Evolutionary conservation across 352 stramenopile genomes (phyloP).

Genomic region (Phytophthora ramorum): DNA sequence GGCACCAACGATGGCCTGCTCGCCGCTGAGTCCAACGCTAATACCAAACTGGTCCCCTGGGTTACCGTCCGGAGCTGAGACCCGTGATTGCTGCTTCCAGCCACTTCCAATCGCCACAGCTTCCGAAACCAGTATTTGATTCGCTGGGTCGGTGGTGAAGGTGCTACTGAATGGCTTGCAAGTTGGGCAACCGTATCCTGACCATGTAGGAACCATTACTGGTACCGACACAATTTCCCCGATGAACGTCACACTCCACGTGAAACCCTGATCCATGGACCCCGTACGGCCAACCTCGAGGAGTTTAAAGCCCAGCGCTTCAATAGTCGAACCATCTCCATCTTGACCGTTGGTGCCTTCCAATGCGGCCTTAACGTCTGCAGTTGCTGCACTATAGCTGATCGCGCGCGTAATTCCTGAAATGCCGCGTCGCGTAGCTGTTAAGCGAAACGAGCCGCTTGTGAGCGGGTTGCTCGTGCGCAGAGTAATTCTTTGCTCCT

Average conservation of each 20-base stretch:
- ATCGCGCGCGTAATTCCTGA: slow-evolving; percentile 66
- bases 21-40: slow-evolving; percentile 76
- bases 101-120: slow-evolving; percentile 50
- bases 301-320: slow-evolving; percentile 47
- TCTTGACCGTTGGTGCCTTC: slow-evolving; percentile 57
- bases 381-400: slow-evolving; percentile 67
- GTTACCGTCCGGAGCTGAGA: slow-evolving; percentile 77
- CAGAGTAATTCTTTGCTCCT: slow-evolving; percentile 72
- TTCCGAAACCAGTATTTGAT: slow-evolving; percentile 67
- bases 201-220: slow-evolving; percentile 69
- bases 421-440: slow-evolving; percentile 64
- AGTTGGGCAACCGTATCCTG: slow-evolving; percentile 61
- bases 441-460: slow-evolving; percentile 79
- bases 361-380: slow-evolving; percentile 79
- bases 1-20: slow-evolving; percentile 82
- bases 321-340: slow-evolving; percentile 71
- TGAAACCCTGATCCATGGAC: slow-evolving; percentile 81
- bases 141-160: slow-evolving; percentile 56
- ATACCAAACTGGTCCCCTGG: slow-evolving; percentile 78
- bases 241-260: slow-evolving; percentile 85
- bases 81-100: slow-evolving; percentile 67
- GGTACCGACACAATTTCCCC: slow-evolving; percentile 73
- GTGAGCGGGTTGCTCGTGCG: slow-evolving; percentile 68
- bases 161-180: slow-evolving; percentile 81
- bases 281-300: slow-evolving; percentile 81